Conservation (phyloP, 2,329 filamentous ascomycete species). For the Colletotrichum tabaci region DNA sequence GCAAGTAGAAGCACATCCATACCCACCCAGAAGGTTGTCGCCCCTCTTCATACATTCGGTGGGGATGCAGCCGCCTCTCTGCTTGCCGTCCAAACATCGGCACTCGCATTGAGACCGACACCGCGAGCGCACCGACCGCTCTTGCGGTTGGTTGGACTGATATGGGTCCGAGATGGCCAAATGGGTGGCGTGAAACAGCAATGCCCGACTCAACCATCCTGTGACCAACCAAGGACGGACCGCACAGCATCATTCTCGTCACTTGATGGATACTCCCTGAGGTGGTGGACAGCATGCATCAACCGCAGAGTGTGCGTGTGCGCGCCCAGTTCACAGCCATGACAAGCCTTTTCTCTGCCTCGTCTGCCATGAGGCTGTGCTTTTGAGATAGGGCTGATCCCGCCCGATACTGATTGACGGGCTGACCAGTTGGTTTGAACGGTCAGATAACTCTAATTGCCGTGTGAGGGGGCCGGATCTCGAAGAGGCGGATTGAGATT, state of each 20-base stretch:
- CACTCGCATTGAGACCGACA: slow-evolving; percentile 24
- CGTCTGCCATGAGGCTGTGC: slow-evolving; percentile 17
- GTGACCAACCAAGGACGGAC: slow-evolving; percentile 19
- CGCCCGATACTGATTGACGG: background rate
- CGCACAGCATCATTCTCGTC: slow-evolving; percentile 2
- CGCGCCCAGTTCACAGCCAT: background rate
- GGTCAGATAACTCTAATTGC: slow-evolving; percentile 30
- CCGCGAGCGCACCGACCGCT: slow-evolving; percentile 23
- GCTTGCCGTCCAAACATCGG: slow-evolving; percentile 33
- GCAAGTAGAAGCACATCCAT: no score
- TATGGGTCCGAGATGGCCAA: slow-evolving; percentile 23
- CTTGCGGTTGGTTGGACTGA: background rate
- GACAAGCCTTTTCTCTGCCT: background rate
- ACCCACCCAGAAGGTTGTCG: background rate
- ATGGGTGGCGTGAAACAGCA: slow-evolving; percentile 32
- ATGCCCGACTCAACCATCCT: slow-evolving; percentile 22
- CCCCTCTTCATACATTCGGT: background rate
- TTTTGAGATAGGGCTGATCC: slow-evolving; percentile 3
- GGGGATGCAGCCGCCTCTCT: background rate
- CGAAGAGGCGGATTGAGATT: background rate
- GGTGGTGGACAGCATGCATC: slow-evolving; percentile 8
- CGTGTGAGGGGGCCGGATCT: background rate
- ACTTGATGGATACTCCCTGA: slow-evolving; percentile 23
- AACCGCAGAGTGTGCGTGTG: slow-evolving; percentile 16
- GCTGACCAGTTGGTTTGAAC: slow-evolving; percentile 2